Evolutionary conservation across 306 rosid genomes (phyloP).

Genomic region (Castanospermum australe): DNA sequence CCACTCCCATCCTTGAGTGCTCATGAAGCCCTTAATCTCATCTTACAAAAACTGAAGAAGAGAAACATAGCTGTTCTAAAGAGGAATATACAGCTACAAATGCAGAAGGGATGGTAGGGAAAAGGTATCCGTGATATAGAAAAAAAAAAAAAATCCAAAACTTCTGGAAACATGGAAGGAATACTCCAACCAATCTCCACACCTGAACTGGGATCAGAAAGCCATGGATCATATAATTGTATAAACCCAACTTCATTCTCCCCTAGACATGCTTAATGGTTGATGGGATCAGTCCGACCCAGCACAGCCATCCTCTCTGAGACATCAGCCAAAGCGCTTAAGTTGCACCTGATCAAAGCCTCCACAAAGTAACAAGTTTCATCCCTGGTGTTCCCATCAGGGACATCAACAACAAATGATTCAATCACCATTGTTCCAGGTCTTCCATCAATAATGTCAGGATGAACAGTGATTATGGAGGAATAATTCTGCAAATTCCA

Average conservation of each 20-base stretch:
- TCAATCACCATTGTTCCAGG: constrained; percentile 95
- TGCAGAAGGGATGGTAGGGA: constrained; percentile 36
- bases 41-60: constrained; percentile 34
- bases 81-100: constrained; percentile 30
- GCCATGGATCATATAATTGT: constrained; percentile 38
- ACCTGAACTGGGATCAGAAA: constrained; percentile 49
- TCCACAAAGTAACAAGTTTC: constrained; percentile 95
- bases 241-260: constrained; percentile 37
- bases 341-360: constrained; percentile 92
- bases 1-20: constrained; percentile 38
- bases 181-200: constrained; percentile 65
- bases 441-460: constrained; percentile 85
- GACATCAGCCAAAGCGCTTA: constrained; percentile 93
- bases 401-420: constrained; percentile 93
- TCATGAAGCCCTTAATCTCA: constrained; percentile 36
- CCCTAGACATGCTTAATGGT: constrained; percentile 41
- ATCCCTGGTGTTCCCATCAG: constrained; percentile 89
- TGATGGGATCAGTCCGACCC: constrained; percentile 68
- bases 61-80: constrained; percentile 38
- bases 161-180: constrained; percentile 60
- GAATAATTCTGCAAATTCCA: constrained; percentile 84
- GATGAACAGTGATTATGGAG: constrained; percentile 84
- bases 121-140: constrained; percentile 50
- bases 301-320: constrained; percentile 97
- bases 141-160: constrained; percentile 59